Conservation (phyloP, 2,329 filamentous ascomycete genomes). For the Rutstroemia sydowiana region DNA sequence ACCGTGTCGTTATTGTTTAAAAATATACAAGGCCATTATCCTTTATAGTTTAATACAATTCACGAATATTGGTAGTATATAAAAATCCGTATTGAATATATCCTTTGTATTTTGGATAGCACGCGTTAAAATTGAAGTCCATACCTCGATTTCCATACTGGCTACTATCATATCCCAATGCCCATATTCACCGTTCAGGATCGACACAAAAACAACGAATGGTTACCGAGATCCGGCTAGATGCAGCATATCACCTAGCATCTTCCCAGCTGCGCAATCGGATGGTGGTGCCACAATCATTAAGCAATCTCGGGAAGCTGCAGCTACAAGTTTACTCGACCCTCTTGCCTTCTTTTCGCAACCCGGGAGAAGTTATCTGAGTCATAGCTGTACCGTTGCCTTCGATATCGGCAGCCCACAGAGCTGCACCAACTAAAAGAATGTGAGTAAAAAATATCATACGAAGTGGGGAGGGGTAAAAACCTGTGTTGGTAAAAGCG, state of each 20-base stretch:
- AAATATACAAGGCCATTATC: no score
- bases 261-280: not conserved
- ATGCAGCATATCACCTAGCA: not conserved
- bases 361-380: slow-evolving; percentile 17
- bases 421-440: slow-evolving; percentile 68
- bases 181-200: not conserved
- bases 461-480: not conserved
- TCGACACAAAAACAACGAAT: slow-evolving; percentile 2
- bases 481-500: slow-evolving; percentile 77
- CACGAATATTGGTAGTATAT: no score
- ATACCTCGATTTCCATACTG: not conserved
- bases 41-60: no score
- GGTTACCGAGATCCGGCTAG: not conserved
- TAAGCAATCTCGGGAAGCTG: slow-evolving; percentile 18
- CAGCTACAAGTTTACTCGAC: slow-evolving; percentile 14
- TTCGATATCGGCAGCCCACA: slow-evolving; percentile 91
- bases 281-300: not conserved
- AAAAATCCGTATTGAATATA: no score
- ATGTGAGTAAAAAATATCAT: not conserved
- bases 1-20: no score
- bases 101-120: no score
- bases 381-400: slow-evolving; percentile 25
- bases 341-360: slow-evolving; percentile 16
- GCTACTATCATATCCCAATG: not conserved
- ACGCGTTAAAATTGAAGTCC: no score